Evolutionary conservation across 352 stramenopile species (phyloP).

Genomic region (Pythium graminicola): DNA sequence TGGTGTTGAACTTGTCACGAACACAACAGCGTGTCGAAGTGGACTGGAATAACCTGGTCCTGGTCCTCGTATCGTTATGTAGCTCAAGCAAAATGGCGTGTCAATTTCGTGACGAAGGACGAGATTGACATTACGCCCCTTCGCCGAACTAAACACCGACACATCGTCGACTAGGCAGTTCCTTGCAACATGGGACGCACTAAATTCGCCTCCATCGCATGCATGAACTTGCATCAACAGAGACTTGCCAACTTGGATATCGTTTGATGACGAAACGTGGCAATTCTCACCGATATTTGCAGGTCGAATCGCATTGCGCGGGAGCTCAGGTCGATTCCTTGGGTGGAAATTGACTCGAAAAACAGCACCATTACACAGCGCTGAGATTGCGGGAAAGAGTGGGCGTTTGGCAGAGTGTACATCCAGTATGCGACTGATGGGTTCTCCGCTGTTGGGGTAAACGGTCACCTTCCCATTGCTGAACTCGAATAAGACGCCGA

Average conservation of each 20-base stretch:
- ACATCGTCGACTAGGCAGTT: slow-evolving; percentile 77
- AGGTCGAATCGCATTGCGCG: slow-evolving; percentile 17
- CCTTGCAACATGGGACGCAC: slow-evolving; percentile 45
- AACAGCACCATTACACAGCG: slow-evolving; percentile 61
- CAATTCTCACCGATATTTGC: slow-evolving; percentile 34
- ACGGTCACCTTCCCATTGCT: slow-evolving; percentile 45
- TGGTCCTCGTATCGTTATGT: slow-evolving; percentile 61
- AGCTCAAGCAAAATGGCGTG: slow-evolving; percentile 74
- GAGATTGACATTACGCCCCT: slow-evolving; percentile 68
- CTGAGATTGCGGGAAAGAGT: slow-evolving; percentile 51
- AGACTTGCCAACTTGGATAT: slow-evolving; percentile 64
- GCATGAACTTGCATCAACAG: slow-evolving; percentile 58
- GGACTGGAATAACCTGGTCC: slow-evolving; percentile 77
- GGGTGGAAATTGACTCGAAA: slow-evolving; percentile 71
- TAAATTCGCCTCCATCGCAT: slow-evolving; percentile 81
- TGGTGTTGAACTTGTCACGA: slow-evolving; percentile 58
- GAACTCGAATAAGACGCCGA: slow-evolving; percentile 82
- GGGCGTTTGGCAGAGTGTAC: slow-evolving; percentile 27
- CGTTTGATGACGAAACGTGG: slow-evolving; percentile 41
- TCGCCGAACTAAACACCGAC: slow-evolving; percentile 74
- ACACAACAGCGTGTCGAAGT: slow-evolving; percentile 51
- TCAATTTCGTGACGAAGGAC: slow-evolving; percentile 74
- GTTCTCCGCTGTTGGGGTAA: slow-evolving; percentile 43
- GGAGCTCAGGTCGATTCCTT: slow-evolving; percentile 40
- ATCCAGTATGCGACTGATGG: slow-evolving; percentile 32